A percentile compares a stretch with the other conserved stretches of the same genome.
phyloP scores from a whole-genome alignment of 441 rosid genomes.

The Manihot esculenta region DNA sequence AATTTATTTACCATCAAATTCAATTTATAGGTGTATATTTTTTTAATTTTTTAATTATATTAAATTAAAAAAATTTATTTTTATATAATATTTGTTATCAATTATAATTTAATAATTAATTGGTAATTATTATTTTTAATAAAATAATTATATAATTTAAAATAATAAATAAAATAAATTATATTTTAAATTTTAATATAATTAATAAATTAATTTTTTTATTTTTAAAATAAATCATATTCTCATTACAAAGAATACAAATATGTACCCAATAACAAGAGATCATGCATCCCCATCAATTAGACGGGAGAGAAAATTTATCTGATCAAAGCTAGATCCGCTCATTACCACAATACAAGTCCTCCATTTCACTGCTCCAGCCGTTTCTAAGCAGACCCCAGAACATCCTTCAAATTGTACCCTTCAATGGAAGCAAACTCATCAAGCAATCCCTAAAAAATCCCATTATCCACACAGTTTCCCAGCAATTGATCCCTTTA shows the following conservation, averaged over 20 bases:
- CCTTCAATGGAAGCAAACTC: conserved; percentile 43
- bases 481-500: conserved; percentile 16
- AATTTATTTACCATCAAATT: too few species aligned
- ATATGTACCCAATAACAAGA: neutral
- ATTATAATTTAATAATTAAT: too few species aligned
- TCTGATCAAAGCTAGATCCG: neutral
- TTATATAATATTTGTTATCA: too few species aligned
- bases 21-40: too few species aligned
- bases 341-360: conserved; percentile 14
- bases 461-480: conserved; percentile 27
- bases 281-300: neutral
- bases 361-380: conserved; percentile 13
- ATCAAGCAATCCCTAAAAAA: conserved; percentile 47
- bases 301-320: neutral
- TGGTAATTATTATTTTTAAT: too few species aligned
- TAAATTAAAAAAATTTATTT: too few species aligned
- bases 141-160: too few species aligned
- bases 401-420: conserved; percentile 40
- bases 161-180: too few species aligned
- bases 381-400: conserved; percentile 21
- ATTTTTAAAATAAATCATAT: too few species aligned
- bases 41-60: too few species aligned
- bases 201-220: too few species aligned
- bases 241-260: conserved; percentile 16
- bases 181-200: too few species aligned